phyloP scores from a whole-genome alignment of 2,329 filamentous ascomycete species.

The Hymenoscyphus albidus region DNA sequence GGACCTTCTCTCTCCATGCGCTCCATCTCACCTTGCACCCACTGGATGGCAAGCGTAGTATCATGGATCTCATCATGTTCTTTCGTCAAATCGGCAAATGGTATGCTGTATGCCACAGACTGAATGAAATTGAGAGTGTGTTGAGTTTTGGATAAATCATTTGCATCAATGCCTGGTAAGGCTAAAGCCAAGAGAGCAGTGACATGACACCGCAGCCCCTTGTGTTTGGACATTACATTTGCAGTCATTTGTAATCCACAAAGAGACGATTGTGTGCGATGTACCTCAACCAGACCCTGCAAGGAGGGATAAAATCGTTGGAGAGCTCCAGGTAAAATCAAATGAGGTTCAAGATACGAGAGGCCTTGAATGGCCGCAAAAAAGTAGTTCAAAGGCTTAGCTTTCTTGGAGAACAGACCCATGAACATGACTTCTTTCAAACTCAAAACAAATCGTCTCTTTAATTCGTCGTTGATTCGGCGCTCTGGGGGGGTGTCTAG shows the following conservation, averaged over 20 bases:
- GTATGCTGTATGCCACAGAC: constrained; percentile 92
- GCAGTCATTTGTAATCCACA: constrained; percentile 89
- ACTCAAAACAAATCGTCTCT: constrained; percentile 82
- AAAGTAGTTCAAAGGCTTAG: constrained; percentile 85
- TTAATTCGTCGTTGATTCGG: constrained; percentile 74
- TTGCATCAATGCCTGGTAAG: constrained; percentile 93
- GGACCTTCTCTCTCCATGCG: constrained; percentile 87
- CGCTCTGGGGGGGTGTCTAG: constrained; percentile 80
- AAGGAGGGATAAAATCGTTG: constrained; percentile 96
- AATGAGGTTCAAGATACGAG: constrained; percentile 82
- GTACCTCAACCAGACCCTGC: constrained; percentile 94
- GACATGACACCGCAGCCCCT: constrained; percentile 94
- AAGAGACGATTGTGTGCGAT: constrained; percentile 90
- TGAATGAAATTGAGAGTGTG: constrained; percentile 95
- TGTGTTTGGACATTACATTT: constrained; percentile 84
- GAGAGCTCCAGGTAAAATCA: constrained; percentile 88
- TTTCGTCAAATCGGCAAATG: constrained; percentile 76
- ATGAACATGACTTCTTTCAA: constrained; percentile 94
- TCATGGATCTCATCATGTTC: constrained; percentile 65
- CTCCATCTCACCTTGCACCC: constrained; percentile 93
- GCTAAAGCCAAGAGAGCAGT: constrained; percentile 90
- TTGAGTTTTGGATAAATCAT: constrained; percentile 93
- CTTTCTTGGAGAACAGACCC: constrained; percentile 96
- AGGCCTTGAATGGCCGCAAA: constrained; percentile 85
- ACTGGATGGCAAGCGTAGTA: constrained; percentile 77